Base-by-base conservation (phyloP, 225 moss, liverwort and hornwort species). In the Antitrichia curtipendula region DNA sequence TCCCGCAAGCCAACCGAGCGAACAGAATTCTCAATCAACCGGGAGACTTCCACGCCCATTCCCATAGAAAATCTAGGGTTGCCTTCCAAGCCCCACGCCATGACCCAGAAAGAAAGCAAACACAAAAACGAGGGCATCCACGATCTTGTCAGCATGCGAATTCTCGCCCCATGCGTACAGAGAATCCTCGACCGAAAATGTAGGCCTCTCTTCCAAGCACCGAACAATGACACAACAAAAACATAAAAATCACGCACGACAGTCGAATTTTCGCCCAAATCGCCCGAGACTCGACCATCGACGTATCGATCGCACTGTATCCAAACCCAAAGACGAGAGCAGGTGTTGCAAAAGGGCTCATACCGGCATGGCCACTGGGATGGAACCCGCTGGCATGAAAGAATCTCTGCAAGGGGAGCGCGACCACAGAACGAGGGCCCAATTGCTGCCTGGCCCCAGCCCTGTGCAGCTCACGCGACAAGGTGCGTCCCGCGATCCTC, bases 391-490 rank as follows among this genome's bases (percentile, higher is more conserved):
- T 81, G 28, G 82, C 86, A 87, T 89, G 81, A 50, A 91, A 89
- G 78, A 80, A 81, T 78, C 92, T 85, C 60, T 53, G 88, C 75
- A 75, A 71, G 13, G 78, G 64, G 43, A 86, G 76, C 86, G 73
- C 77, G 54, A 41, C 47, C 61, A 74, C 79, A 25, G 69, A 49
- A 23, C 50, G 21, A 66, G 28, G 17, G 66, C 63, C 16, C 6
- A 16, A n/a, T 16, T 50, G 76, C 77, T 45, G 81, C 77, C 49
- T 43, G 38, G 78, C 62, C 10, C 82, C 89, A 68, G 82, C 34
- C 32, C 88, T 84, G 75, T 79, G 74, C 50, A 92, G 85, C 85
- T 27, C 87, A 58, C 92, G 92, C 82, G 85, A 75, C 85, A 92
- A 58, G 63, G 58, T 21, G 25, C 92, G 88, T 17, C 92, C 88